Evolutionary conservation across 805 yeast species (phyloP), one percentile per base, ranked within the genome.

Genomic region (Wickerhamiella musiphila): DNA sequence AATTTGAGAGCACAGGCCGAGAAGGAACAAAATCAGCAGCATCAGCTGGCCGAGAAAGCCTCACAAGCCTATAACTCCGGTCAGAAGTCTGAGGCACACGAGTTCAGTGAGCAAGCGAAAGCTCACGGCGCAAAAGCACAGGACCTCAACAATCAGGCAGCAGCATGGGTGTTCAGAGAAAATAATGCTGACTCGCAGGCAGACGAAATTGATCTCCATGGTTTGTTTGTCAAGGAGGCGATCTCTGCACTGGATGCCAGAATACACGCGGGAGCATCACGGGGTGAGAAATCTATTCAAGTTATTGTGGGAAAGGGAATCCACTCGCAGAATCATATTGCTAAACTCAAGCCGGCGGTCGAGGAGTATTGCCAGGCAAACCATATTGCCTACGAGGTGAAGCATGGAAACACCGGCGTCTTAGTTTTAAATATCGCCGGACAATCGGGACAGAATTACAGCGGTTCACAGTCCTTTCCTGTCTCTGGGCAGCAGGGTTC

Each of bases 271-370:
- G 62, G 70, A 11, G 20, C 25, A 12, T 48, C 48, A 23, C 58
- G 69, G 16, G 59, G 67, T 34, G 90, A 79, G 47, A 53, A 65
- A 3, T 68, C 66, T 31, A 57, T 86, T 27, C 68, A 71, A 40
- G 90, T 82, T 8, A 84, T 86, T 51, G 95, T 83, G 7, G 96
- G 96, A 7, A 86, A 86, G 54, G 96, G 95, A 6, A 49, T 71
- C 26, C 96, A 84, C 51, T 79, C 94, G 1, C 62, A 65, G 33
- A 62, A 71, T 42, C 93, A 92, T 10, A 68, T 81, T 32, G 84
- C 94, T 26, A 84, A 83, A 53, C 56, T 86, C 44, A 78, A 76
- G 52, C 95, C 95, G 2, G 94, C 94, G 0, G 70, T 83, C 13
- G 90, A 81, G 47, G 65, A 69, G 31, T 55, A 81, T 48, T 82